These are phyloP conservation scores for Sporodiniella umbellata DNA, from an alignment of 371 early-diverging fungal genomes.

Conservation along the genomic window DNA sequence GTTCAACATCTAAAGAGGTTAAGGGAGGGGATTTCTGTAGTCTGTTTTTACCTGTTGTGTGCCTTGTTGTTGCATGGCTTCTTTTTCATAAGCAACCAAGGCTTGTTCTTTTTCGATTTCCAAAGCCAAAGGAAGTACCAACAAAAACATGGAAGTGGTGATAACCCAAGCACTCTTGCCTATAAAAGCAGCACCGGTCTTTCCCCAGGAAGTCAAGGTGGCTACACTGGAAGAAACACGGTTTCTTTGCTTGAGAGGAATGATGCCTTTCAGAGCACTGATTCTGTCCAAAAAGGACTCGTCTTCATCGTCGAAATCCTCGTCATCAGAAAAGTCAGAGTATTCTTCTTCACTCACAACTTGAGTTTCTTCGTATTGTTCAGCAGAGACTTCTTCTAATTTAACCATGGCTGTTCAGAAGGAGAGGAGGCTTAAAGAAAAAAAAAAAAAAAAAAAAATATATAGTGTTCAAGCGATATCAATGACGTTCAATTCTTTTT, in stretches of 20 bases:
- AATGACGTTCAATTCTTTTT: neutral
- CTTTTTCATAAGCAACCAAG: conserved; percentile 73
- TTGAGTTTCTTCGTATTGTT: conserved; percentile 44
- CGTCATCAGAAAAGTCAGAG: conserved; percentile 58
- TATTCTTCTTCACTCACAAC: conserved; percentile 48
- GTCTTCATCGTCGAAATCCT: conserved; percentile 41
- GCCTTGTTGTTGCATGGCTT: conserved; percentile 65
- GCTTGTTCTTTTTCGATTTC: conserved; percentile 77
- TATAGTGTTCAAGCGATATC: neutral
- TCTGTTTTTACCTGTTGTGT: conserved; percentile 42
- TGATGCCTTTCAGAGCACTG: conserved; percentile 72
- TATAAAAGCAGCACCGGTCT: conserved; percentile 55
- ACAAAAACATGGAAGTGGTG: conserved; percentile 72
- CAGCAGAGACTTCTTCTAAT: conserved; percentile 50
- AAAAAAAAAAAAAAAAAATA: conserved; percentile 2
- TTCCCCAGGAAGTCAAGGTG: conserved; percentile 54
- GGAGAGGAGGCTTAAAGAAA: conserved; percentile 6
- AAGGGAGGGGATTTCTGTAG: neutral
- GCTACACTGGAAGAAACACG: conserved; percentile 50
- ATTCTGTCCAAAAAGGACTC: conserved; percentile 70
- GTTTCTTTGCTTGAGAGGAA: conserved; percentile 67
- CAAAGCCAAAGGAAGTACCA: conserved; percentile 71
- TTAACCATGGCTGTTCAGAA: conserved; percentile 39
- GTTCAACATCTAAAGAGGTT: conserved; percentile 29
- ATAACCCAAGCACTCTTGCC: conserved; percentile 83